These are phyloP conservation scores for Metschnikowia aberdeeniae DNA, from an alignment of 805 yeast genomes.

Conservation along the genomic window DNA sequence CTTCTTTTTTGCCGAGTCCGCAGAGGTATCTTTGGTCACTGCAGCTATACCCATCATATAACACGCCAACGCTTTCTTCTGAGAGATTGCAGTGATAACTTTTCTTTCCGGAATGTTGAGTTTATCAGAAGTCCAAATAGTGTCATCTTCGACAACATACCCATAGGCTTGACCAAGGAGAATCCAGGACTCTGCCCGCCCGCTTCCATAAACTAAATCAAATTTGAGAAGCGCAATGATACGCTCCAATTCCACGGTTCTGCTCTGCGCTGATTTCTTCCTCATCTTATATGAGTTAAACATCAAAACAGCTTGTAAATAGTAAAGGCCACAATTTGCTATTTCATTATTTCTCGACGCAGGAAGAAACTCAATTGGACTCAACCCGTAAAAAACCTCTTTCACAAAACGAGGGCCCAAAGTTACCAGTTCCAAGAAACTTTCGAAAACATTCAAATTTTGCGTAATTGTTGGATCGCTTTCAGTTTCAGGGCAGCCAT, in stretches of 20 bases:
- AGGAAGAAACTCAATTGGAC: slow-evolving; percentile 25
- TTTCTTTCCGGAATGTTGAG: slow-evolving; percentile 61
- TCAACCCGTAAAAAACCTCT: slow-evolving; percentile 50
- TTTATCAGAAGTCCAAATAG: slow-evolving; percentile 90
- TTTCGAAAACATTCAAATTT: slow-evolving; percentile 44
- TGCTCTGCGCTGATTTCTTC: slow-evolving; percentile 72
- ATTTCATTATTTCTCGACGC: slow-evolving; percentile 23
- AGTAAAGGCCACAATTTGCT: slow-evolving; percentile 58
- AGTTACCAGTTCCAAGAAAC: slow-evolving; percentile 42
- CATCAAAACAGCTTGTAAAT: slow-evolving; percentile 61
- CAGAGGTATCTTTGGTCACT: slow-evolving; percentile 5
- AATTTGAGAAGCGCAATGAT: slow-evolving; percentile 61
- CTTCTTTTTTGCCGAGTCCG: slow-evolving; percentile 16
- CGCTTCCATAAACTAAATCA: slow-evolving; percentile 65
- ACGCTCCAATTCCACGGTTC: slow-evolving; percentile 75
- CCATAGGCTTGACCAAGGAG: slow-evolving; percentile 77
- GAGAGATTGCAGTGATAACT: slow-evolving; percentile 55
- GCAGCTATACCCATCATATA: slow-evolving; percentile 67
- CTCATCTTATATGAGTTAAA: slow-evolving; percentile 66
- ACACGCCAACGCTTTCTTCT: slow-evolving; percentile 66
- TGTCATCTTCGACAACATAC: slow-evolving; percentile 77
- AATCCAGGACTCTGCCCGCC: slow-evolving; percentile 82
- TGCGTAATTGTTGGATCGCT: slow-evolving; percentile 39
- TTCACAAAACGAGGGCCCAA: slow-evolving; percentile 45
- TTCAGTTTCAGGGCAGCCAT: slow-evolving; percentile 60